These are phyloP conservation scores for Xylariales sp. DNA, from an alignment of 2,329 filamentous ascomycete species.

Conservation along the genomic window DNA sequence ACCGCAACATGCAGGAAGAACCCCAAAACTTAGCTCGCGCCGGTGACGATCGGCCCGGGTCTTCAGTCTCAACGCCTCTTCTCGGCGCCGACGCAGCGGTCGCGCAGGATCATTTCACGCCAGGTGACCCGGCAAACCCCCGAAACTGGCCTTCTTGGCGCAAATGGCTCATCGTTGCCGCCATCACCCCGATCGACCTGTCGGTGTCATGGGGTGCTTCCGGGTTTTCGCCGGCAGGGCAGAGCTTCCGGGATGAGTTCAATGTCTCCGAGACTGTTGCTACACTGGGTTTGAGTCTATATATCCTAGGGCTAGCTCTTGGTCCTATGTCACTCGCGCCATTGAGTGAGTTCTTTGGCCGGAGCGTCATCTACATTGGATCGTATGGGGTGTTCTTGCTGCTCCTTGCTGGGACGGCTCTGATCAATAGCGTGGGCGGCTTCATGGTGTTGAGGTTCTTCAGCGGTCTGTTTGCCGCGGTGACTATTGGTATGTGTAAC, in stretches of 20 bases:
- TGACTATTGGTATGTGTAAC: conserved; percentile 21
- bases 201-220: conserved; percentile 39
- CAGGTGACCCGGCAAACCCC: background rate
- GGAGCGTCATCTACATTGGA: conserved; percentile 36
- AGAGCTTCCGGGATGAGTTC: conserved; percentile 37
- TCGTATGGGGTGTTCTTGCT: conserved; percentile 38
- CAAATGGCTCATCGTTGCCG: conserved; percentile 28
- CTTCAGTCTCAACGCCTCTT: no score
- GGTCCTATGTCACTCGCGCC: conserved; percentile 28
- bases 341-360: conserved; percentile 35
- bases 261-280: conserved; percentile 33
- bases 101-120: no score
- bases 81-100: no score
- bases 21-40: no score
- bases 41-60: no score
- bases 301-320: conserved; percentile 40
- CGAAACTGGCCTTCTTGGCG: conserved; percentile 21
- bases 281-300: conserved; percentile 40
- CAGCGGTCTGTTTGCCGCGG: conserved; percentile 38
- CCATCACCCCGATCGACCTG: conserved; percentile 26
- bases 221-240: conserved; percentile 38
- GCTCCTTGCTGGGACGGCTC: conserved; percentile 36
- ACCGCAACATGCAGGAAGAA: no score
- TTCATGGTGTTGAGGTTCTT: conserved; percentile 39
- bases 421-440: conserved; percentile 33